A percentile compares a stretch with the other conserved stretches of the same genome.
phyloP scores from a whole-genome alignment of 331 rosid genomes.

The Rosa hybrid region DNA sequence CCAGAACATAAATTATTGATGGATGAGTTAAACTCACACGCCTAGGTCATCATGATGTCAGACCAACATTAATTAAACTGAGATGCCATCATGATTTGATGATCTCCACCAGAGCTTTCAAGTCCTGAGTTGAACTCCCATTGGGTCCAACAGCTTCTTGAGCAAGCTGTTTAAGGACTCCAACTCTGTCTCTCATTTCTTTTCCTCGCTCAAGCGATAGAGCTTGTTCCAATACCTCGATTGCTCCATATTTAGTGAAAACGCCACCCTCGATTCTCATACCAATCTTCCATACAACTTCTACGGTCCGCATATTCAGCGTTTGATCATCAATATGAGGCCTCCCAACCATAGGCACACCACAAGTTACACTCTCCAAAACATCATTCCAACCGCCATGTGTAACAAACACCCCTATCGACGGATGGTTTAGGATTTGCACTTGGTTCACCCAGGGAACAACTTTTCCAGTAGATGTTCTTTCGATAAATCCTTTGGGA shows the following conservation, averaged over 20 bases:
- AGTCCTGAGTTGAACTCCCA: conserved; percentile 38
- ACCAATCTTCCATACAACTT: too few relatives aligned
- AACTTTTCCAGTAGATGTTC: conserved; percentile 34
- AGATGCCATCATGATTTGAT: background rate
- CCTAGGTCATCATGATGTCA: background rate
- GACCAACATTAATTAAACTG: background rate
- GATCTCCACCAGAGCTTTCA: conserved; percentile 32
- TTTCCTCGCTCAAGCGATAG: too few relatives aligned
- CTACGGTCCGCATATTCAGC: too few relatives aligned
- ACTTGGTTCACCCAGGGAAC: conserved; percentile 57
- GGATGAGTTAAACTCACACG: background rate
- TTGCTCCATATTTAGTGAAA: too few relatives aligned
- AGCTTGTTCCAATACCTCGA: too few relatives aligned
- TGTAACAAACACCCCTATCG: conserved; percentile 14
- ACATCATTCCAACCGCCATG: conserved; percentile 23
- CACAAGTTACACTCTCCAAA: background rate
- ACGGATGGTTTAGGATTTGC: conserved; percentile 23
- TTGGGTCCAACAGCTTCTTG: background rate
- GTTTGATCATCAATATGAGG: too few relatives aligned
- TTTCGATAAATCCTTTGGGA: conserved; percentile 46
- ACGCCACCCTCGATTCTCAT: too few relatives aligned
- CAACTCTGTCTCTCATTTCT: too few relatives aligned
- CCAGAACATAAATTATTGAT: background rate
- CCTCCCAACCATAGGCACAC: too few relatives aligned
- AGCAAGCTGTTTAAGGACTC: too few relatives aligned